Evolutionary conservation across 768 basidiomycete species (phyloP), one percentile per base, ranked within the genome.

Genomic region (Lactarius indigo): DNA sequence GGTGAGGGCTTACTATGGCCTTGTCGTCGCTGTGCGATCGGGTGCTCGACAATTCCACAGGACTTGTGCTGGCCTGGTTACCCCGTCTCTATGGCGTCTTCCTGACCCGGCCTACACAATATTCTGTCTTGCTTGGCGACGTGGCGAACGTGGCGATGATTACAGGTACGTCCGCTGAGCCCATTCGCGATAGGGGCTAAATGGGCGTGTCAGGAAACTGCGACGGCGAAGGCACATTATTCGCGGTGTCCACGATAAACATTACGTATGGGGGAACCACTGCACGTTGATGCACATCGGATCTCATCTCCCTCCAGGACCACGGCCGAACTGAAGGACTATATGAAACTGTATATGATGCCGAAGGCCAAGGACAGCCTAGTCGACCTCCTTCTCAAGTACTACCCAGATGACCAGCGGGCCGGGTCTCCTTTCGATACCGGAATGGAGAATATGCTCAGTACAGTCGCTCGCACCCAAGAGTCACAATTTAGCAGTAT

Each of bases 151-250:
- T 75, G 0, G 72, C 71, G 1, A 50, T 73, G 30, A 69, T 73
- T 30, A 58, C 66, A 30, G 73, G 73, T 69, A 18, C 3, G 64
- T 69, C 47, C 9, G 12, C 18, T 20, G 18, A 28, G 17, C 59
- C 17, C 23, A 17, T 30, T 58, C 3, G 5, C 61, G 1, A 31
- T 15, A 63, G 5, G 57, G 66, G 23, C 58, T 56, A 28, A 63
- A 18, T 4, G 12, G 35, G 47, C 20, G 28, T 69, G 23, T 2
- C 52, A 79, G 84, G 84, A 20, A 80, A 84, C 67, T 80, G 79
- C 66, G 84, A 87, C 59, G 87, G 87, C 62, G 87, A 88, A 71
- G 87, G 86, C 8, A 85, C 86, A 0, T 57, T 77, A 2, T 79
- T 78, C 70, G 65, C 76, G 0, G n/a, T 78, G 6, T 59, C 70